Conservation (phyloP, 2,329 filamentous ascomycete genomes). For the Pseudopyrenochaeta lycopersici region DNA sequence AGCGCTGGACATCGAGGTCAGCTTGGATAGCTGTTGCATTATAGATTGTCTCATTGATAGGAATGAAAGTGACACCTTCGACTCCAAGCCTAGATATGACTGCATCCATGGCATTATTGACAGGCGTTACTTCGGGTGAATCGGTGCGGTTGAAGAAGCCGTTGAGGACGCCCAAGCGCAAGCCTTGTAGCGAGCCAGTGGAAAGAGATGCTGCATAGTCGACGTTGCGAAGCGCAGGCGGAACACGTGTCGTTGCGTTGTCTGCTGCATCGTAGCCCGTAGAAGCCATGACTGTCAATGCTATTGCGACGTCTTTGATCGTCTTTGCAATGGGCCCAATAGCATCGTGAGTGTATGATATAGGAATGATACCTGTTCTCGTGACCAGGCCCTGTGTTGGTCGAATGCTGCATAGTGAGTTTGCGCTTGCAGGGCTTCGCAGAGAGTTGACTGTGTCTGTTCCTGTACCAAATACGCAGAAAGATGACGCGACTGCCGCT, state of each 20-base stretch:
- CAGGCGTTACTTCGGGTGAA: slow-evolving; percentile 64
- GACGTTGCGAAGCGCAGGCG: slow-evolving; percentile 49
- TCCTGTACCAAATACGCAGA: slow-evolving; percentile 67
- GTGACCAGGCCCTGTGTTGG: slow-evolving; percentile 65
- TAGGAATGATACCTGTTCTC: slow-evolving; percentile 62
- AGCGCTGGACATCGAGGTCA: slow-evolving; percentile 67
- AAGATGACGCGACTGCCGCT: slow-evolving; percentile 66
- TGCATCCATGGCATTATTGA: slow-evolving; percentile 62
- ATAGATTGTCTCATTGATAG: slow-evolving; percentile 60
- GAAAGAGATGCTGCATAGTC: slow-evolving; percentile 59
- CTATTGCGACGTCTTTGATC: slow-evolving; percentile 60
- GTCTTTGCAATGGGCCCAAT: slow-evolving; percentile 64
- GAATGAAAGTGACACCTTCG: slow-evolving; percentile 61
- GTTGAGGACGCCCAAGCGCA: slow-evolving; percentile 61
- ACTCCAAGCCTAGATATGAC: slow-evolving; percentile 57
- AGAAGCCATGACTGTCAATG: slow-evolving; percentile 62
- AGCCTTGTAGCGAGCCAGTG: slow-evolving; percentile 45
- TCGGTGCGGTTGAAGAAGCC: slow-evolving; percentile 66
- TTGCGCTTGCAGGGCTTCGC: slow-evolving; percentile 67
- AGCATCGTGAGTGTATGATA: slow-evolving; percentile 66
- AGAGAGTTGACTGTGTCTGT: slow-evolving; percentile 71
- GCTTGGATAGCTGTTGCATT: slow-evolving; percentile 61
- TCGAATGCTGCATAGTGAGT: slow-evolving; percentile 67
- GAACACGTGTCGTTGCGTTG: slow-evolving; percentile 62
- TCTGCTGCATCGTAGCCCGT: slow-evolving; percentile 62